Evolutionary conservation across 495 filamentous ascomycete species (phyloP).

Genomic region (Astrothelium subdiscretum): DNA sequence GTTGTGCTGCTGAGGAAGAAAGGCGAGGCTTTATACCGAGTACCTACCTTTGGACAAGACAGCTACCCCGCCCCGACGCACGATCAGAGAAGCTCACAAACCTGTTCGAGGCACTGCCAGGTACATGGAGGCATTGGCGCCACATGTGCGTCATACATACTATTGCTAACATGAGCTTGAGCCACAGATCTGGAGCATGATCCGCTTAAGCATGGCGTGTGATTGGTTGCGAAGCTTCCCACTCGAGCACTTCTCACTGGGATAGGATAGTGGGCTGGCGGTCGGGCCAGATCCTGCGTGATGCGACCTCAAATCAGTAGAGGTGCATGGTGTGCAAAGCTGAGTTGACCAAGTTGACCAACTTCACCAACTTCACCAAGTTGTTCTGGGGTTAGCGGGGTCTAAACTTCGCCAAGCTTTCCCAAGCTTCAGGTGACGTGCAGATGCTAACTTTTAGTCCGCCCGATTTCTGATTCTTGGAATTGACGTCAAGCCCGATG

Average conservation of each 20-base stretch:
- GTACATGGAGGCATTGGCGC: background rate
- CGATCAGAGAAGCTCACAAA: background rate
- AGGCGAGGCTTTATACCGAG: background rate
- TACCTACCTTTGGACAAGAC: background rate
- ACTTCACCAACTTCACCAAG: background rate
- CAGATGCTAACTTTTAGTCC: background rate
- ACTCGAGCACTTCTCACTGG: background rate
- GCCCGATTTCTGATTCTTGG: background rate
- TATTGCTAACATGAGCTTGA: background rate
- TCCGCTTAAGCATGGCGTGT: background rate
- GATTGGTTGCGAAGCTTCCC: background rate
- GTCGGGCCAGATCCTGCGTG: background rate
- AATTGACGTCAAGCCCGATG: background rate
- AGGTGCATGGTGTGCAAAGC: background rate
- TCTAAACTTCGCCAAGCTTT: background rate
- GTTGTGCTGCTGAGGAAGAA: too few relatives aligned
- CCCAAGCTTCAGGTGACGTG: background rate
- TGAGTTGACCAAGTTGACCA: background rate
- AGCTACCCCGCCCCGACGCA: background rate
- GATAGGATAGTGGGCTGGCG: background rate
- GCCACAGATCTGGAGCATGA: background rate
- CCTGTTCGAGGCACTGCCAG: background rate
- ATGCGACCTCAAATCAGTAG: background rate
- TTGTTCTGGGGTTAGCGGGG: background rate
- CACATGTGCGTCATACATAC: background rate